Evolutionary conservation across 768 basidiomycete genomes (phyloP).

Genomic region (Agaricus bisporus): DNA sequence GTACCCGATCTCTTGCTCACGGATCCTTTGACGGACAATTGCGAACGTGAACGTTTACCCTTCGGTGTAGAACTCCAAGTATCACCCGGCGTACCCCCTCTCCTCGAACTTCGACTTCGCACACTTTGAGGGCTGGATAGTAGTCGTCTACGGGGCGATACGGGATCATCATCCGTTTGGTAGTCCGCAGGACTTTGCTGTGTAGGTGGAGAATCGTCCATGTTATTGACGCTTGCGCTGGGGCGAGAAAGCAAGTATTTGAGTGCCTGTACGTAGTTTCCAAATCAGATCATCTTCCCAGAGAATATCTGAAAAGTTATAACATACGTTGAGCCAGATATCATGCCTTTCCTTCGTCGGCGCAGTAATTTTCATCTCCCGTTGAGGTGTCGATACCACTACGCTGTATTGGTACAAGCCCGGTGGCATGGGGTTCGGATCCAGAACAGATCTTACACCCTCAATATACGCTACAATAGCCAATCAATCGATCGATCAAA

Average conservation of each 20-base stretch:
- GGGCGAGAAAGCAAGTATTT: conserved; percentile 86
- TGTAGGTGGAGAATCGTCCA: conserved; percentile 29
- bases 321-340: conserved; percentile 86
- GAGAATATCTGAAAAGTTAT: conserved; percentile 3
- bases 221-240: conserved; percentile 30
- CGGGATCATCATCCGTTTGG: conserved; percentile 44
- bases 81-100: conserved; percentile 44
- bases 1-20: conserved; percentile 85
- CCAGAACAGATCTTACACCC: conserved; percentile 84
- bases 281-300: conserved; percentile 12
- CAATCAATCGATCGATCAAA: conserved; percentile 8
- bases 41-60: conserved; percentile 73
- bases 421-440: conserved; percentile 94
- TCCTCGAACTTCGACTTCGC: conserved; percentile 64
- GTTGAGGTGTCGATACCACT: conserved; percentile 84
- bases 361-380: conserved; percentile 99
- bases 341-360: conserved; percentile 94
- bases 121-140: conserved; percentile 70
- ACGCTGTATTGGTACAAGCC: conserved; percentile 92
- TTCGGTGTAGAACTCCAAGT: conserved; percentile 74
- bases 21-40: conserved; percentile 67
- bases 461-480: conserved; percentile 77
- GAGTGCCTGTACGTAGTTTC: conserved; percentile 55
- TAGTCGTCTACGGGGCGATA: conserved; percentile 31
- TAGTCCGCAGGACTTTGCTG: conserved; percentile 39